phyloP scores from a whole-genome alignment of 148 eudicot species.

The Spergularia bocconei region DNA sequence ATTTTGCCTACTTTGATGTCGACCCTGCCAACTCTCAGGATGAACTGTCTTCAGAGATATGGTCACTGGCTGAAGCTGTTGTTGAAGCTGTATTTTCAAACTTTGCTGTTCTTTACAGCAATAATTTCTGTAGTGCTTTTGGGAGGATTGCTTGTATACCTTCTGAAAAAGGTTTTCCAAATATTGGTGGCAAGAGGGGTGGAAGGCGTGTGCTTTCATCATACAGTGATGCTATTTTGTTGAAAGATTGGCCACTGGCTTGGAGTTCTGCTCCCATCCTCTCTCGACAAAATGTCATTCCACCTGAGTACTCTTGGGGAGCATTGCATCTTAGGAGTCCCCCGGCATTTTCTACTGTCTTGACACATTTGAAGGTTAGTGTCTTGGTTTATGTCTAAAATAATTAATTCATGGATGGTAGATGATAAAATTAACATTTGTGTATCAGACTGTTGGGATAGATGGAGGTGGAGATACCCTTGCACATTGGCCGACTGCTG shows the following conservation, averaged over 20 bases:
- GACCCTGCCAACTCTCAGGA: constrained; percentile 42
- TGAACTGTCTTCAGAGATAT: constrained; percentile 72
- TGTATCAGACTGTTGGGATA: constrained; percentile 70
- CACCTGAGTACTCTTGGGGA: constrained; percentile 98
- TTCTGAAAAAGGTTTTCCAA: constrained; percentile 90
- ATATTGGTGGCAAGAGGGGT: constrained; percentile 76
- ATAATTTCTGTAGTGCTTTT: constrained; percentile 73
- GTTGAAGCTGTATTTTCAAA: constrained; percentile 76
- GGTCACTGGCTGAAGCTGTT: constrained; percentile 84
- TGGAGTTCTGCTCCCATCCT: constrained; percentile 94
- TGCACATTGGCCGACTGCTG: constrained; percentile 88
- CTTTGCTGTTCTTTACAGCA: constrained; percentile 91
- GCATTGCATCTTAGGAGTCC: constrained; percentile 80
- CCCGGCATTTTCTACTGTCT: constrained; percentile 66
- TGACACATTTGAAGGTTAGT: constrained; percentile 75
- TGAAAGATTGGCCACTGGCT: constrained; percentile 97
- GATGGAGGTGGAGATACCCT: constrained; percentile 92
- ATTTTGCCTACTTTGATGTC: constrained; percentile 53
- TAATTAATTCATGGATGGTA: neutral
- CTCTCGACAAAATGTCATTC: constrained; percentile 64
- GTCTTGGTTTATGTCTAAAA: neutral
- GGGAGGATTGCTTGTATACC: constrained; percentile 92
- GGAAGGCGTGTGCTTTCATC: constrained; percentile 87
- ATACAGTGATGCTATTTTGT: constrained; percentile 71
- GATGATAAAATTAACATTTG: neutral